Evolutionary conservation across 345 rosid genomes (phyloP).

Genomic region (Excoecaria agallocha): DNA sequence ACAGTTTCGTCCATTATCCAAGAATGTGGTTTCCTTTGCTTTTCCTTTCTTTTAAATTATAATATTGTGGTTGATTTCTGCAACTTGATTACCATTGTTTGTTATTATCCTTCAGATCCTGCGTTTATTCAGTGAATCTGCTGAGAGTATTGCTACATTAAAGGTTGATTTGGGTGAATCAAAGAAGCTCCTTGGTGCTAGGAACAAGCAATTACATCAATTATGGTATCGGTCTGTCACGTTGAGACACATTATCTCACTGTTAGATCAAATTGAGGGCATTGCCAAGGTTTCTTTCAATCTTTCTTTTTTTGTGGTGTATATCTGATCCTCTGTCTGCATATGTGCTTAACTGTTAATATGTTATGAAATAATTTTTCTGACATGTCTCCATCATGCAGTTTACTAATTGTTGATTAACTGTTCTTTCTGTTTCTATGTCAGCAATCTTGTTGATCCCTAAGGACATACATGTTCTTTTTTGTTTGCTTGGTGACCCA

Average conservation of each 20-base stretch:
- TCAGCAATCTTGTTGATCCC: conserved; percentile 3
- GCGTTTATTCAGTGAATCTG: conserved; percentile 91
- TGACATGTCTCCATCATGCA: background rate
- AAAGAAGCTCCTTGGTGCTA: conserved; percentile 73
- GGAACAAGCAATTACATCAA: conserved; percentile 96
- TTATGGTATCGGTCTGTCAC: conserved; percentile 99
- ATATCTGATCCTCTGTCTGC: background rate
- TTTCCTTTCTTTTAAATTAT: background rate
- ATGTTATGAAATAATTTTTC: background rate
- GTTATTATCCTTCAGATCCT: conserved; percentile 59
- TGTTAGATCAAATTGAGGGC: conserved; percentile 95
- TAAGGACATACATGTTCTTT: background rate
- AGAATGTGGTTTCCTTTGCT: background rate
- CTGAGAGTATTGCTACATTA: conserved; percentile 63
- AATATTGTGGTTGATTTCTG: conserved; percentile 10
- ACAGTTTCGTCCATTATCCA: too few relatives aligned
- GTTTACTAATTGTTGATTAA: background rate
- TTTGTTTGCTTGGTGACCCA: conserved; percentile 30
- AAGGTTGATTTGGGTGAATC: conserved; percentile 92
- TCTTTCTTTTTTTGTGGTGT: background rate
- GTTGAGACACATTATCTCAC: conserved; percentile 86
- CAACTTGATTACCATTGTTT: conserved; percentile 1
- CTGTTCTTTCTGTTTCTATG: background rate
- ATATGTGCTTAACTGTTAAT: background rate
- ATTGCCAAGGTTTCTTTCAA: conserved; percentile 70